phyloP scores from a whole-genome alignment of 169 alveolate genomes.

The Cryptosporidium andersoni region DNA sequence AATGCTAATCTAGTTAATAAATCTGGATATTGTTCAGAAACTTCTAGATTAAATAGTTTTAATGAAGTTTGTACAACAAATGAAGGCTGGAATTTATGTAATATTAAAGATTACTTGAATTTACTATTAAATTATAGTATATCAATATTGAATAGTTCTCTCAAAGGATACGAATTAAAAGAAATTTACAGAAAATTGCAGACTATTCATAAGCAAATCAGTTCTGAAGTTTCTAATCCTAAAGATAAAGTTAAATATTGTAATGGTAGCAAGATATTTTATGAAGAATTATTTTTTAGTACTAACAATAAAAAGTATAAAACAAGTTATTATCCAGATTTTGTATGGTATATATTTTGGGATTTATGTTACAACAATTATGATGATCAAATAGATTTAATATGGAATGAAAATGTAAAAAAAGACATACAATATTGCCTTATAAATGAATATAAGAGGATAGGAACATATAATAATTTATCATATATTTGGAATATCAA shows the following conservation, averaged over 20 bases:
- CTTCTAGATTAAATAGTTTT: not conserved
- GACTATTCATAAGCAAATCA: not conserved
- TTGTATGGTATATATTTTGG: constrained; percentile 67
- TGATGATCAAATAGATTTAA: constrained; percentile 59
- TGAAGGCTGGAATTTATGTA: not conserved
- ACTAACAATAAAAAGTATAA: not conserved
- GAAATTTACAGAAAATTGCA: not conserved
- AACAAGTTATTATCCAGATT: constrained; percentile 60
- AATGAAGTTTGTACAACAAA: not conserved
- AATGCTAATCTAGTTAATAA: not conserved
- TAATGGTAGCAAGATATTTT: not conserved
- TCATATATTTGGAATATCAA: constrained; percentile 13
- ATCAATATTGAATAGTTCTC: not conserved
- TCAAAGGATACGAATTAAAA: not conserved
- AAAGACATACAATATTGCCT: not conserved
- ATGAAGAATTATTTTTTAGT: not conserved
- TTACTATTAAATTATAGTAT: not conserved
- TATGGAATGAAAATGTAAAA: constrained; percentile 42
- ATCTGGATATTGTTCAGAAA: not conserved
- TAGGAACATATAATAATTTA: not conserved
- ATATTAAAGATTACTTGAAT: not conserved
- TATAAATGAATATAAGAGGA: constrained; percentile 11
- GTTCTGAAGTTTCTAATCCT: not conserved
- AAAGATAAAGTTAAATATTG: not conserved
- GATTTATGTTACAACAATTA: constrained; percentile 33